These are phyloP conservation scores for Phtheirospermum japonicum DNA, from an alignment of 257 asterid species.

Conservation along the genomic window DNA sequence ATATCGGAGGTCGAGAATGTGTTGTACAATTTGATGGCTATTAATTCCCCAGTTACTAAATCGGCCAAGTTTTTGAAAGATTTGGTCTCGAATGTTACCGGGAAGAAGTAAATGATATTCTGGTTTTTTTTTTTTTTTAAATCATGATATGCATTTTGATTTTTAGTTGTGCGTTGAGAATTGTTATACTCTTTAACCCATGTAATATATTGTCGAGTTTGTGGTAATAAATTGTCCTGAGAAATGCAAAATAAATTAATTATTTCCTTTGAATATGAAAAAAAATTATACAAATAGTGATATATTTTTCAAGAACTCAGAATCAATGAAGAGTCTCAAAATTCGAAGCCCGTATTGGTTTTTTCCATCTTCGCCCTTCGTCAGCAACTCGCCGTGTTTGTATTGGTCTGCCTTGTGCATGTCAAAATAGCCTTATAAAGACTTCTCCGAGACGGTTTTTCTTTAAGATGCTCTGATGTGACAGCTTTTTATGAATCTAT, in stretches of 20 bases:
- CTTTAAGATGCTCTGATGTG: constrained; percentile 52
- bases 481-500: constrained; percentile 69
- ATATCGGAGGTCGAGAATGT: constrained; percentile 70
- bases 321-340: constrained; percentile 40
- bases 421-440: constrained; percentile 6
- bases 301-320: constrained; percentile 32
- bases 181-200: too few relatives aligned
- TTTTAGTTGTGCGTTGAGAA: too few relatives aligned
- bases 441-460: neutral
- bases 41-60: constrained; percentile 83
- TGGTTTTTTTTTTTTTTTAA: too few relatives aligned
- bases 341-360: constrained; percentile 32
- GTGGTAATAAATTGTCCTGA: neutral
- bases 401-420: constrained; percentile 36
- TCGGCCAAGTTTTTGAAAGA: constrained; percentile 70
- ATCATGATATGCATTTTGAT: too few relatives aligned
- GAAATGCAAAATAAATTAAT: constrained; percentile 19
- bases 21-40: constrained; percentile 78
- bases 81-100: constrained; percentile 61
- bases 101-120: constrained; percentile 36
- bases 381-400: constrained; percentile 33
- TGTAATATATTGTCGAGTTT: too few relatives aligned
- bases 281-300: constrained; percentile 24
- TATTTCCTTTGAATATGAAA: constrained; percentile 12
- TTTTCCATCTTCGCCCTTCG: constrained; percentile 27